Evolutionary conservation across 2,329 filamentous ascomycete genomes (phyloP), one percentile per base, ranked within the genome.

Genomic region (Diaporthe sp.): DNA sequence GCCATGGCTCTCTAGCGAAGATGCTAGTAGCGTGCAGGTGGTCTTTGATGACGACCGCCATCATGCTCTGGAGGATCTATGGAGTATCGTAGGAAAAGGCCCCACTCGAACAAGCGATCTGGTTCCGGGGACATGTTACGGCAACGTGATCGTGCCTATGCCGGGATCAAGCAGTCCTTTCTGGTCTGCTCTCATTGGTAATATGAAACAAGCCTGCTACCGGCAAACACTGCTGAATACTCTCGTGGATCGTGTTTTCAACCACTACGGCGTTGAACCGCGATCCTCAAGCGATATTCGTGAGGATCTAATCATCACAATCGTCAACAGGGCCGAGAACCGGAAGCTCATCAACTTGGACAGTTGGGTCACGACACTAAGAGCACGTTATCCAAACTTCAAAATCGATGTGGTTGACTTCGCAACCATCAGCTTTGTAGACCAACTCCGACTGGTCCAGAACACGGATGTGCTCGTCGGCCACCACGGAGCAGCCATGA

Each of bases 401-500:
- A 22, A 10, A 8, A 47, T 79, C 70, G 55, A 77, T 12, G 15
- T 76, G 17, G 61, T 77, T 22, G 75, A 77, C 70, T 76, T 79
- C 27, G 77, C 76, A 1, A 53, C 35, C 1, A 17, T 78, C 10
- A 61, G 30, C 25, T 66, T 78, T 17, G 42, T 39, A 4, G 75
- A 78, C 42, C 78, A 79, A 73, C 12, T 79, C n/a, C 50, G 53
- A 9, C 37, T 78, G 37, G 72, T 75, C 2, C 58, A 72, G 7
- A 35, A 74, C 4, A 79, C 77, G 12, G 76, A 77, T 56, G 74
- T 79, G 0, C 65, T 79, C 22, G 71, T 79, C 8, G 78, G 78
- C 12, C 66, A 78, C 44, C 77, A 73, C 22, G 78, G 78, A 9
- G 78, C 78, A 12, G 78, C 76, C n/a, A 73, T 79, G 70, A 79